Evolutionary conservation across 768 basidiomycete genomes (phyloP), one percentile per base, ranked within the genome.

Genomic region (Lenzites betulinus): DNA sequence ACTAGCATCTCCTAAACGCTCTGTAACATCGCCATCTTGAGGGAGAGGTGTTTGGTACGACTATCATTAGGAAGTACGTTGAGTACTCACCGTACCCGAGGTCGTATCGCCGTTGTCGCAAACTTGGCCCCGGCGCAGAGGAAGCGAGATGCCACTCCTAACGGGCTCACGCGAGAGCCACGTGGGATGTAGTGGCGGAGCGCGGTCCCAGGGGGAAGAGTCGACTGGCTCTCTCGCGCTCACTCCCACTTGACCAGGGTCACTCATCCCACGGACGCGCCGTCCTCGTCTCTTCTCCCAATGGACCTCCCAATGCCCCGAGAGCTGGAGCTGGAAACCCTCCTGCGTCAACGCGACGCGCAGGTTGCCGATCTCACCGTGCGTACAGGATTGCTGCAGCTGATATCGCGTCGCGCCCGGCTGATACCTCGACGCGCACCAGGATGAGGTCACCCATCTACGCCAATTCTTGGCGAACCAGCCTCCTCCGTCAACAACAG

Each of bases 241-340:
- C 55, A 48, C 49, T 52, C 59, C 35, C 25, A 43, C 54, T 49
- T 38, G 56, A 51, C 49, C 60, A 54, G 30, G 30, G 30, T 33
- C 30, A 33, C 30, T 11, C 61, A 41, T 59, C 48, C 64, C 59
- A 63, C 61, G 60, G 67, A 64, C 62, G 54, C 54, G 51, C 58
- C 49, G 59, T 52, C 65, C 57, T 57, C 54, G 47, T 52, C 58
- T 38, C 28, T 30, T 44, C 23, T 39, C 51, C 30, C 58, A 70
- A 90, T 91, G 89, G 83, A 85, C 61, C 75, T 91, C 35, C 92
- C 92, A 22, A 82, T 87, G 46, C 75, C 84, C 53, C 81, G 92
- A 72, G 90, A 93, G 75, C 78, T 92, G 62, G 90, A 93, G 72
- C 85, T 94, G 42, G 93, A 94, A 74, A 81, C 84, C 28, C 79